Conservation (phyloP, 306 rosid species). For the Oxytropis ochrocephala region DNA sequence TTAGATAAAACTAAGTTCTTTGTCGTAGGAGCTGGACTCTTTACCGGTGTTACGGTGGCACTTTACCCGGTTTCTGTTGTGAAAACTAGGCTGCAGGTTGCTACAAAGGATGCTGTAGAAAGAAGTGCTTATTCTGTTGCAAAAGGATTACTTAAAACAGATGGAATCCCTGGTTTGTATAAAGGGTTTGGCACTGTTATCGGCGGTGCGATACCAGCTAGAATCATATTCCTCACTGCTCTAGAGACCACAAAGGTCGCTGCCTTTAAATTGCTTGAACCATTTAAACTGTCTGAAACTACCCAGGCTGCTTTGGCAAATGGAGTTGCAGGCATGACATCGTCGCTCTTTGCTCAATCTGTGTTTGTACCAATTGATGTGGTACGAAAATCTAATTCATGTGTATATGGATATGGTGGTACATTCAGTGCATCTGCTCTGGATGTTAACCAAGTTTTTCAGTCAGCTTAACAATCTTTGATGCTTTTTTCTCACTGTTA, state of each 20-base stretch:
- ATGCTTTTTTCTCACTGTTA: not conserved
- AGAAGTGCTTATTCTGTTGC: conserved; percentile 66
- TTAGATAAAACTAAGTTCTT: conserved; percentile 86
- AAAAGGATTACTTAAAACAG: conserved; percentile 63
- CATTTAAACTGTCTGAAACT: conserved; percentile 67
- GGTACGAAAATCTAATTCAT: conserved; percentile 46
- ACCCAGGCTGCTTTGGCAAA: conserved; percentile 84
- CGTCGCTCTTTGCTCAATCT: conserved; percentile 77
- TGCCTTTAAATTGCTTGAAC: conserved; percentile 62
- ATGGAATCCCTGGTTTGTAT: conserved; percentile 89
- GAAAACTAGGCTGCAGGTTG: conserved; percentile 93
- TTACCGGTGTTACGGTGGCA: conserved; percentile 83
- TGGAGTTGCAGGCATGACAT: conserved; percentile 93
- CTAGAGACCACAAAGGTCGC: conserved; percentile 79
- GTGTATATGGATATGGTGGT: conserved; percentile 8
- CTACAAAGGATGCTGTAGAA: conserved; percentile 61
- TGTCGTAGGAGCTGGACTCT: conserved; percentile 90
- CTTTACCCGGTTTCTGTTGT: conserved; percentile 90
- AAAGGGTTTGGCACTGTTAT: conserved; percentile 89
- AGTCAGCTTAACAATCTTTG: not conserved
- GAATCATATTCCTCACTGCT: conserved; percentile 69
- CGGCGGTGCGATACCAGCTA: conserved; percentile 83
- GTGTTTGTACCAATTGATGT: conserved; percentile 97
- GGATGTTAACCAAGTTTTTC: conserved; percentile 1
- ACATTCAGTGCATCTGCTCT: conserved; percentile 1